Evolutionary conservation across 1,284 basidiomycete species (phyloP), one percentile per base, ranked within the genome.

Genomic region (Cerioporus squamosus): DNA sequence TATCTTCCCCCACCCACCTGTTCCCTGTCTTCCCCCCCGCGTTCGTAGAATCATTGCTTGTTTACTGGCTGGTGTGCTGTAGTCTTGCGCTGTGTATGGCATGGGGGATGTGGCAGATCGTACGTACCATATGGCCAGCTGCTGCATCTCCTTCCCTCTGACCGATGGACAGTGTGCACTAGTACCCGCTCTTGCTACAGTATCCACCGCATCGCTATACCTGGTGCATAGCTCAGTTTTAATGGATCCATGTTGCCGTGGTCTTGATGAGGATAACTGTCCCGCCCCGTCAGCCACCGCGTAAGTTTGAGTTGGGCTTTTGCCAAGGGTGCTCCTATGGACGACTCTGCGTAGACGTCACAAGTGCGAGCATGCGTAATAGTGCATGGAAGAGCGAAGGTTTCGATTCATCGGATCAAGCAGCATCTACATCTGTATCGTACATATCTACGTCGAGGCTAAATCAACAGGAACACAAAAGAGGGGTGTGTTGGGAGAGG

Each of bases 111-210:
- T 44, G 42, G 40, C 33, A 29, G 43, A 39, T 39, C 42, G n/a
- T 51, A 23, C 44, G 20, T 36, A 36, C 38, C 33, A 42, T 42
- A 45, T 40, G 48, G 23, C 15, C n/a, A 36, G 40, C 42, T 45
- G n/a, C n/a, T n/a, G 18, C 40, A 38, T 55, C 45, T 31, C 38
- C 39, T 47, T n/a, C 45, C 39, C 39, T 47, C 39, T 23, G 33
- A 31, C n/a, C 43, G 38, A 31, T 31, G 53, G 53, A 55, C 44
- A 51, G 38, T 56, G 55, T 51, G 44, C 55, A 56, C 31, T 51
- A 46, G 48, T 51, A 45, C 48, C 36, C 39, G 15, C 42, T 12
- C n/a, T 55, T 51, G 48, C 44, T 51, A 42, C 40, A 36, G 48
- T 51, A 46, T 51, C 47, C 48, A 44, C 43, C 29, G 18, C 44